Evolutionary conservation across 2,329 filamentous ascomycete genomes (phyloP).

Genomic region (Fusarium sp.): DNA sequence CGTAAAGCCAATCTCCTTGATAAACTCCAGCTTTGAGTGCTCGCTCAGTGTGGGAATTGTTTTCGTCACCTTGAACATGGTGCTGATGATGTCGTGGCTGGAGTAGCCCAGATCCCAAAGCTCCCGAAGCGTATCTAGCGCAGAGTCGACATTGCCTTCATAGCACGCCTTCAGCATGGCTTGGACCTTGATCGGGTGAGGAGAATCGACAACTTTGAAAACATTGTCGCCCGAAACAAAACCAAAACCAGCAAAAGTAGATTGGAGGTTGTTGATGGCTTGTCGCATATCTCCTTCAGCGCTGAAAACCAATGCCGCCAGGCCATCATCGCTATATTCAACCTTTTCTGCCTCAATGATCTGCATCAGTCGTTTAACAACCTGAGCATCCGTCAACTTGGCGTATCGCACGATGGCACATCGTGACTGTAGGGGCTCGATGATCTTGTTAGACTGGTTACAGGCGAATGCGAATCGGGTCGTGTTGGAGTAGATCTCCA

Average conservation of each 20-base stretch:
- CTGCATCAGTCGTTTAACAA: conserved; percentile 89
- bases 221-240: conserved; percentile 99
- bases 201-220: conserved; percentile 95
- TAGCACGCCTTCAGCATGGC: conserved; percentile 98
- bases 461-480: conserved; percentile 98
- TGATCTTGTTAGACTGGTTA: conserved; percentile 99
- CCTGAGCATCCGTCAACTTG: conserved; percentile 88
- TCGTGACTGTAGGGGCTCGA: conserved; percentile 96
- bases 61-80: conserved; percentile 99
- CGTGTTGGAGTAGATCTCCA: conserved; percentile 98
- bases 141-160: conserved; percentile 88
- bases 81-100: conserved; percentile 98
- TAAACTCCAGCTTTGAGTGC: conserved; percentile 95
- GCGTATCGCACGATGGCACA: conserved; percentile 96
- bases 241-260: conserved; percentile 90
- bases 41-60: conserved; percentile 91
- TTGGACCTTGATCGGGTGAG: conserved; percentile 97
- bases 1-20: conserved; percentile 98
- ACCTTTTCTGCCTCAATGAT: conserved; percentile 94
- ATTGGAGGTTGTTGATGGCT: conserved; percentile 98
- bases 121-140: conserved; percentile 86
- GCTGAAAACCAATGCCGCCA: conserved; percentile 95
- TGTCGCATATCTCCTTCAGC: conserved; percentile 99
- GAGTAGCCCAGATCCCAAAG: conserved; percentile 96
- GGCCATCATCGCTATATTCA: conserved; percentile 88